Evolutionary conservation across 108 stramenopile species (phyloP).

Genomic region (Fragilaria crotonensis): DNA sequence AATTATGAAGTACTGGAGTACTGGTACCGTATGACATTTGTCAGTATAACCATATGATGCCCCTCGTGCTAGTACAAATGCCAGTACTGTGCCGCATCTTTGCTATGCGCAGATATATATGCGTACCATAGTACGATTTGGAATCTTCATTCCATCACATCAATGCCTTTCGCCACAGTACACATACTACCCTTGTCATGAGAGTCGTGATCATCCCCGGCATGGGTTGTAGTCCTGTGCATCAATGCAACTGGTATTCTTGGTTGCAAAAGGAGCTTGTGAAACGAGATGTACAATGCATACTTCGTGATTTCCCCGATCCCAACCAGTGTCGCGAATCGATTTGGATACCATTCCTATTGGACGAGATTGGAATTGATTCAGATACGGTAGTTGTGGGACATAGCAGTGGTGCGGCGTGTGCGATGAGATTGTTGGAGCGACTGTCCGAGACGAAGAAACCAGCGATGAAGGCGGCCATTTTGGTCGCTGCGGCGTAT

Average conservation of each 20-base stretch:
- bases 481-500: conserved; percentile 15
- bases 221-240: conserved; percentile 10
- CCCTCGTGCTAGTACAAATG: too few species aligned
- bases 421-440: conserved; percentile 16
- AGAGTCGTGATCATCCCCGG: conserved; percentile 3
- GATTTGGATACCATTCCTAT: conserved; percentile 20
- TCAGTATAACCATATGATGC: too few species aligned
- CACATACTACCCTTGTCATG: too few species aligned
- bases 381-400: conserved; percentile 10
- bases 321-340: conserved; percentile 5
- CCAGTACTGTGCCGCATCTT: too few species aligned
- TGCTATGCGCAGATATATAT: too few species aligned
- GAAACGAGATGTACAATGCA: conserved; percentile 3
- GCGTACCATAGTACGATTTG: too few species aligned
- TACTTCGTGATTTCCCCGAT: conserved; percentile 17
- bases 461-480: background rate
- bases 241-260: conserved; percentile 1
- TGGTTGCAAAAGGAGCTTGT: conserved; percentile 4
- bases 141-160: too few species aligned
- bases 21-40: too few species aligned
- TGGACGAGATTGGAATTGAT: conserved; percentile 9
- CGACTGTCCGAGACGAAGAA: background rate
- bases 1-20: too few species aligned
- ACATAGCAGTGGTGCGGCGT: conserved; percentile 13
- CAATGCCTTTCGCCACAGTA: too few species aligned